These are phyloP conservation scores for Tuber brumale DNA, from an alignment of 495 filamentous ascomycete genomes.

Conservation along the genomic window DNA sequence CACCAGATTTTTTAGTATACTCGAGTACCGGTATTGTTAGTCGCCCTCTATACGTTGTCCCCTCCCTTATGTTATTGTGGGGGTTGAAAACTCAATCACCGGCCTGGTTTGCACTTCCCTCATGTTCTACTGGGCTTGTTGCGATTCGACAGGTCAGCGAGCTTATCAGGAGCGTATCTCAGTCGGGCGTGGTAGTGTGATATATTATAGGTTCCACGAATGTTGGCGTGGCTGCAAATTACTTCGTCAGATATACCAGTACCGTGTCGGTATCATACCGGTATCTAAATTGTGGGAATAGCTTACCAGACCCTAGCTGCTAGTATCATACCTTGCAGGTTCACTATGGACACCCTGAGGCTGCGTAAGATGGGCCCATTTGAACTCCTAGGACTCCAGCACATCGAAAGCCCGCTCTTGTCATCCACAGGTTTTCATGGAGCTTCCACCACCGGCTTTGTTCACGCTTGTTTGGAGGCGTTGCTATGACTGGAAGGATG, in stretches of 20 bases:
- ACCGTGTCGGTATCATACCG: neutral
- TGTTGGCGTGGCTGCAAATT: neutral
- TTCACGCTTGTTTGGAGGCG: neutral
- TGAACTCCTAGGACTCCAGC: neutral
- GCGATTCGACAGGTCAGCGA: neutral
- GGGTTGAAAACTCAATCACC: neutral
- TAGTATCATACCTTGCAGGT: neutral
- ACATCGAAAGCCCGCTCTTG: neutral
- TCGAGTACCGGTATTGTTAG: neutral
- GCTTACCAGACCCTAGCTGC: neutral
- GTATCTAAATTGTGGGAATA: neutral
- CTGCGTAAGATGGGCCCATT: neutral
- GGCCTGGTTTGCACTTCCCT: neutral
- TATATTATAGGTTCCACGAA: neutral
- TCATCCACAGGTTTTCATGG: neutral
- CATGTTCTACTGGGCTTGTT: neutral
- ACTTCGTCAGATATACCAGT: neutral
- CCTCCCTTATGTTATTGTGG: neutral
- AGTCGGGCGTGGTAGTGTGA: neutral
- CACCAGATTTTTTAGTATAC: neutral
- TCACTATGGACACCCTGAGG: neutral
- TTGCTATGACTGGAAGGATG: neutral
- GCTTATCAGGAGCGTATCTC: neutral
- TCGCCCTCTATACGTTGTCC: neutral
- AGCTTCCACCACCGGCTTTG: neutral